phyloP scores from a whole-genome alignment of 208 protist genomes.

The Trypanosoma platydactyli region DNA sequence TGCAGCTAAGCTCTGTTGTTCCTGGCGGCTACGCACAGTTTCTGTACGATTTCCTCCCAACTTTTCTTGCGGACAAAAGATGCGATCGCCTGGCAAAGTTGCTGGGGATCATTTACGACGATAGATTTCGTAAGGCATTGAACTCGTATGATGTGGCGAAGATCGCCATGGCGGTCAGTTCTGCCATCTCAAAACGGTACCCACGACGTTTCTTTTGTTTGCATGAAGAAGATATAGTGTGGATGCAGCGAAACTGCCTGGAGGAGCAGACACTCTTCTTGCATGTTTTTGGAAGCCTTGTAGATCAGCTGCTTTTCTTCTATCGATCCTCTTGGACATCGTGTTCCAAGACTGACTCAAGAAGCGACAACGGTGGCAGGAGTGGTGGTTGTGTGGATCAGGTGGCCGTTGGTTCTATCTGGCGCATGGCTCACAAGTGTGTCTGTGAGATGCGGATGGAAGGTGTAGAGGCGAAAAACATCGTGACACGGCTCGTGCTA shows the following conservation, averaged over 20 bases:
- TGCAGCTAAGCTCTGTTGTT: conserved; percentile 23
- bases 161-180: conserved; percentile 25
- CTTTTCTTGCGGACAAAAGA: not conserved
- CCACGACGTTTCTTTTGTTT: not conserved
- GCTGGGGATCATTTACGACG: conserved; percentile 4
- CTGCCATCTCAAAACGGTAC: conserved; percentile 1
- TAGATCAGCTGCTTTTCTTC: conserved; percentile 25
- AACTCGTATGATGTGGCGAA: conserved; percentile 39
- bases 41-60: conserved; percentile 31
- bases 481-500: not conserved
- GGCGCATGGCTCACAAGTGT: conserved; percentile 14
- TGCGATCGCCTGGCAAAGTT: not conserved
- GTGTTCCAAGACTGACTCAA: too few relatives aligned
- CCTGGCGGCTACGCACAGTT: conserved; percentile 39
- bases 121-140: conserved; percentile 19
- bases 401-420: conserved; percentile 22
- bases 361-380: too few relatives aligned
- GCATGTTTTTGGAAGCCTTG: conserved; percentile 12
- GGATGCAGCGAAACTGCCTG: not conserved
- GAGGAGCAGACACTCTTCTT: conserved; percentile 8
- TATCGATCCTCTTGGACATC: conserved; percentile 6
- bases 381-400: conserved; percentile 22
- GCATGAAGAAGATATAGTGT: not conserved
- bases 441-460: not conserved
- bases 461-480: not conserved